Percentiles rank a stretch among this genome's conserved stretches.
Evolutionary conservation across 2,329 filamentous ascomycete genomes (phyloP).

Genomic region (Trichophyton simii): DNA sequence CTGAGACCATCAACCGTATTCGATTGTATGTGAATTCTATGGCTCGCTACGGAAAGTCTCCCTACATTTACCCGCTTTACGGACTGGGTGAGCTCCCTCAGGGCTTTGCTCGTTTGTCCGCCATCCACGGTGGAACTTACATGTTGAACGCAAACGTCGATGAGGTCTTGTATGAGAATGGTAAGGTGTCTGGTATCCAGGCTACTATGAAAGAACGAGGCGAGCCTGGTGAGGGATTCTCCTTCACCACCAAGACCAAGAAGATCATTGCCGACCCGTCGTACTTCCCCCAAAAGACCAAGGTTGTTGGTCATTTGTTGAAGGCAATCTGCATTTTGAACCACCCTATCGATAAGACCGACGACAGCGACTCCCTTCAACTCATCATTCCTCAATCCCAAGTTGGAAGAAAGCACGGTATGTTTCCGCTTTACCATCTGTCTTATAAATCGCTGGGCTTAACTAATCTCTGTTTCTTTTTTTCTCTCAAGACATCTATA

Average conservation of each 20-base stretch:
- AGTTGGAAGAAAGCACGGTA: conserved; percentile 90
- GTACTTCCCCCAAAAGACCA: conserved; percentile 86
- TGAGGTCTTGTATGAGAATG: conserved; percentile 68
- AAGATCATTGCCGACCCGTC: conserved; percentile 93
- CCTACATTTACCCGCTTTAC: conserved; percentile 98
- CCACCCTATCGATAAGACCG: conserved; percentile 83
- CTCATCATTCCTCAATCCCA: conserved; percentile 97
- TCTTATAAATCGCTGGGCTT: neutral
- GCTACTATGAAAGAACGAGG: conserved; percentile 87
- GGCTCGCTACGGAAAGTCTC: conserved; percentile 92
- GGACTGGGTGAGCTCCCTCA: conserved; percentile 94
- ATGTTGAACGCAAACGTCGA: conserved; percentile 96
- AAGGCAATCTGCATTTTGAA: conserved; percentile 97
- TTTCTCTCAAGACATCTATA: conserved; percentile 64
- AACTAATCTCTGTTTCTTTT: neutral
- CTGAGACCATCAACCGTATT: conserved; percentile 82
- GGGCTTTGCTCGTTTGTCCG: conserved; percentile 90
- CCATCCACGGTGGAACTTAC: conserved; percentile 97
- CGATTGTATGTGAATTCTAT: conserved; percentile 95
- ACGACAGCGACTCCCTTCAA: conserved; percentile 78
- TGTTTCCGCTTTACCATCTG: neutral
- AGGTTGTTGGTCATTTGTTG: conserved; percentile 76
- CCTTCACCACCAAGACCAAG: conserved; percentile 90
- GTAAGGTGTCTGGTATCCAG: conserved; percentile 89
- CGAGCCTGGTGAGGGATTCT: conserved; percentile 62